Base-by-base conservation (phyloP, 495 filamentous ascomycete genomes). In the Podospora tetraspora region DNA sequence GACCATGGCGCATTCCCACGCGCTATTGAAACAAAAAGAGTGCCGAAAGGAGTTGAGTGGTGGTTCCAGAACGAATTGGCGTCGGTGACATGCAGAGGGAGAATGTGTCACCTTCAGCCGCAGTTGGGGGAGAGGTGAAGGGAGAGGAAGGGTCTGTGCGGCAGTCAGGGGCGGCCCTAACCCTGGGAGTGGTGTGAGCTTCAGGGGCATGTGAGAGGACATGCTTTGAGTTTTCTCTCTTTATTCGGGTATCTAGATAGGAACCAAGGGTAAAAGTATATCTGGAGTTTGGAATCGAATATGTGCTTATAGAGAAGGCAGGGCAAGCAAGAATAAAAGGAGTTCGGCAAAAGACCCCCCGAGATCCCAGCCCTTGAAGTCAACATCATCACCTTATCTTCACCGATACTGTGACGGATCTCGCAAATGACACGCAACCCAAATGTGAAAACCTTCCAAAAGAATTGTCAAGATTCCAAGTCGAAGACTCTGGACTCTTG, bases 11-110 rank as follows among this genome's bases (percentile, higher is more conserved):
- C 10, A 59, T 23, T 24, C 22, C 10, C 22, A 25, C 0, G 57
- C 57, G 24, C 57, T 59, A 59, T 59, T 59, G 57, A 59, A 22
- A 59, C 57, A 59, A 52, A 52, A n/a, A 52, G 43, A n/a, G 5
- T 8, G 43, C 6, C 16, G 43, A 52, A 8, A 52, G 43, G 43
- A 52, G 43, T 52, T n/a, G 43, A 52, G 5, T 52, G 43, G 43
- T 52, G 43, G 43, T 52, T 52, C 43, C 43, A 52, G 43, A 52
- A 52, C 43, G 43, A 52, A n/a, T 43, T 52, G 43, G 43, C 43
- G 43, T 52, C 43, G 43, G 43, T 43, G 43, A n/a, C 43, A 52
- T 52, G 43, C 43, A 52, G 43, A 52, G 43, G 16, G 19, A 52
- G 43, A 52, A 19, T n/a, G 43, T 52, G 43, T 52, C 43, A 52